Percentiles rank a stretch among this genome's conserved stretches.
These are phyloP conservation scores for Cladosporium sp. DNA, from an alignment of 2,329 filamentous ascomycete species.

Conservation along the genomic window DNA sequence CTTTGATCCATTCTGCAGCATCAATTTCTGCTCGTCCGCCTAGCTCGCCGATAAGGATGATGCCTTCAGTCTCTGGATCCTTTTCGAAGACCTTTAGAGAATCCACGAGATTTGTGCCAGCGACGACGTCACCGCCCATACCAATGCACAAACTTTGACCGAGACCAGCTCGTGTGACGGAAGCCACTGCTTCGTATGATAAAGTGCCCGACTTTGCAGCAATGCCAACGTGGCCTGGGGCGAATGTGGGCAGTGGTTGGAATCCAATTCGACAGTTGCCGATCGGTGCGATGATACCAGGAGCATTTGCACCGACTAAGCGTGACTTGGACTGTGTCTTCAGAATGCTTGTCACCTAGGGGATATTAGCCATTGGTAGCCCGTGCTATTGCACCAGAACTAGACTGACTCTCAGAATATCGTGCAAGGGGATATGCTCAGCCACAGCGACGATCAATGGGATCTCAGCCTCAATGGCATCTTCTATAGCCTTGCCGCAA, in stretches of 20 bases:
- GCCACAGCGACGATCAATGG: constrained; percentile 74
- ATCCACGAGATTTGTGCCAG: constrained; percentile 71
- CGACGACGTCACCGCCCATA: constrained; percentile 71
- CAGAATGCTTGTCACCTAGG: constrained; percentile 63
- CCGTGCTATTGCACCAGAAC: constrained; percentile 1
- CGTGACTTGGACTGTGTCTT: constrained; percentile 67
- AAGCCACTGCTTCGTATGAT: constrained; percentile 74
- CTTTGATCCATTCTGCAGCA: constrained; percentile 68
- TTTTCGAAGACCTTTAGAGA: constrained; percentile 62
- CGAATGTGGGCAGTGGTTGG: constrained; percentile 70
- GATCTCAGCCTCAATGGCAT: constrained; percentile 74
- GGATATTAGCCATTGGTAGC: neutral
- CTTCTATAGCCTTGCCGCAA: constrained; percentile 68
- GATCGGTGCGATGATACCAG: constrained; percentile 71
- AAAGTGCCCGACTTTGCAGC: constrained; percentile 77
- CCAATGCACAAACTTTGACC: constrained; percentile 75
- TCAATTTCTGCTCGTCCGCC: constrained; percentile 66
- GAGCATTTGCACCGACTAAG: constrained; percentile 75
- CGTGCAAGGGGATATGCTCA: constrained; percentile 74
- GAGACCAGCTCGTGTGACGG: constrained; percentile 67
- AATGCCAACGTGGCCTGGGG: constrained; percentile 66
- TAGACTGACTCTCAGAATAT: constrained; percentile 60
- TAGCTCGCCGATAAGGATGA: constrained; percentile 69
- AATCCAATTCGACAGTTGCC: constrained; percentile 70
- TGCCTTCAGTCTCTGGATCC: constrained; percentile 65